A percentile compares a stretch with the other conserved stretches of the same genome.
Conservation (phyloP, 352 stramenopile species). For the Peronospora farinosa region DNA sequence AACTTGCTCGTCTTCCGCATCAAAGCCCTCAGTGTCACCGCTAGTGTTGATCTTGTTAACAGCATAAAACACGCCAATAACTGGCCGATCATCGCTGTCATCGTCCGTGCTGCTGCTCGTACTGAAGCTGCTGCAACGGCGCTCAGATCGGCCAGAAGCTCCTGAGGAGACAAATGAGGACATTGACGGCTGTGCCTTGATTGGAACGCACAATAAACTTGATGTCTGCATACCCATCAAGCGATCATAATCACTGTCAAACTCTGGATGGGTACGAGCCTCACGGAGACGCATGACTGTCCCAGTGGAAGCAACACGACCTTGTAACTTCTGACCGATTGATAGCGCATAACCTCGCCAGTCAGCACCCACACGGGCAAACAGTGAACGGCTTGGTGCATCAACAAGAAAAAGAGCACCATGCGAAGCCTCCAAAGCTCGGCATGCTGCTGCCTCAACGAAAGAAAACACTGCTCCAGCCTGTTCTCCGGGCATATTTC, state of each 20-base stretch:
- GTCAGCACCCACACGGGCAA: constrained; percentile 54
- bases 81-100: constrained; percentile 32
- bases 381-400: constrained; percentile 57
- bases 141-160: constrained; percentile 13
- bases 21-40: constrained; percentile 38
- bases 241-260: constrained; percentile 61
- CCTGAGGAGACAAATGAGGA: constrained; percentile 16
- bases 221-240: constrained; percentile 53
- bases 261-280: constrained; percentile 50
- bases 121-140: constrained; percentile 38
- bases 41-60: constrained; percentile 60
- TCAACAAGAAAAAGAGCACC: constrained; percentile 77
- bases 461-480: constrained; percentile 29
- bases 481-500: constrained; percentile 27
- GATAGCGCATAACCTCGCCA: constrained; percentile 69
- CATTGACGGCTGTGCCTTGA: constrained; percentile 43
- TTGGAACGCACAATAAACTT: constrained; percentile 65
- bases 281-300: constrained; percentile 55
- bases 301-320: constrained; percentile 55
- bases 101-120: constrained; percentile 54
- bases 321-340: constrained; percentile 61
- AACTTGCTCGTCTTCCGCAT: constrained; percentile 58
- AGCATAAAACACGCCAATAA: constrained; percentile 76
- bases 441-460: constrained; percentile 25
- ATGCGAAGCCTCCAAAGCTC: constrained; percentile 30